These are phyloP conservation scores for Amyloporia xantha DNA, from an alignment of 768 basidiomycete genomes.

Conservation along the genomic window DNA sequence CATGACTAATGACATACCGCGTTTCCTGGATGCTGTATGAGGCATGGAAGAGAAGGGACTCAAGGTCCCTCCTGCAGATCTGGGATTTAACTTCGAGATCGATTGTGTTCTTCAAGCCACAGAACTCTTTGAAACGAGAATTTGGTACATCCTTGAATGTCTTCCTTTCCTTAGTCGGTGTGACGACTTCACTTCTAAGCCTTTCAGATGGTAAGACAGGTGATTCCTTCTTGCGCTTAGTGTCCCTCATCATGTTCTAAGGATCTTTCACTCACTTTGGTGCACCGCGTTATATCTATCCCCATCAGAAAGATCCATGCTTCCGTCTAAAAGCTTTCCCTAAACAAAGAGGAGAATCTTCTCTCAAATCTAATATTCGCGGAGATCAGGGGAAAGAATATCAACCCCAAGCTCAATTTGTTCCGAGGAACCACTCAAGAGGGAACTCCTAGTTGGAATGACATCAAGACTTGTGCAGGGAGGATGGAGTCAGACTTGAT, in stretches of 20 bases:
- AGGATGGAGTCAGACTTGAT: too few relatives aligned
- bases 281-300: neutral
- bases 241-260: neutral
- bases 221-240: neutral
- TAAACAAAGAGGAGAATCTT: too few relatives aligned
- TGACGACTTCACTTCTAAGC: neutral
- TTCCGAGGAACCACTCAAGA: too few relatives aligned
- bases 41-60: neutral
- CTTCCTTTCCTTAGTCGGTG: neutral
- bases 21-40: neutral
- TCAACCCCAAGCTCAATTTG: neutral
- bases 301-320: neutral
- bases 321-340: too few relatives aligned
- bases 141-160: neutral
- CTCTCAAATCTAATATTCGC: too few relatives aligned
- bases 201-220: neutral
- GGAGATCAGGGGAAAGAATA: neutral
- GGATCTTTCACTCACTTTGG: neutral
- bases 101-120: neutral
- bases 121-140: neutral
- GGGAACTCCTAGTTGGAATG: too few relatives aligned
- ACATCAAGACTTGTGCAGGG: too few relatives aligned
- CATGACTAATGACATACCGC: neutral
- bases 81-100: neutral
- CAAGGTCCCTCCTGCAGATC: neutral